Evolutionary conservation across 805 yeast genomes (phyloP), one percentile per base, ranked within the genome.

Genomic region (Limtongia smithiae): DNA sequence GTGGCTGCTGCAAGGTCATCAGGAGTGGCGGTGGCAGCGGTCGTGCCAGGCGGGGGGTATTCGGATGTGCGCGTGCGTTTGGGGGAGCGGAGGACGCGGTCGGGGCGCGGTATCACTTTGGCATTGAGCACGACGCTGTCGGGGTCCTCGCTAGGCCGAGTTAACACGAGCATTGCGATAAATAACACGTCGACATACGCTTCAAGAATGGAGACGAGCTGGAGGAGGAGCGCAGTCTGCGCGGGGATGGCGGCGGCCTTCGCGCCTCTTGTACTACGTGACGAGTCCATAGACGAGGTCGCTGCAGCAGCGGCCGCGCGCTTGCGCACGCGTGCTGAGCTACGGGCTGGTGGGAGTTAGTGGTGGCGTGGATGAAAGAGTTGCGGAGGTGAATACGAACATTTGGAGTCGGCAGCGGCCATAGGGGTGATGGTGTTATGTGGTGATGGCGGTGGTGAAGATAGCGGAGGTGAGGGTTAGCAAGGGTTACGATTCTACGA

Each of bases 131-230:
- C 50, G 4, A 38, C 46, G 12, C 36, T 40, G 5, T 44, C 49
- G 1, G 55, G 55, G 37, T 51, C 55, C 28, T 51, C 55, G 15
- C 54, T 49, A 18, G 15, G n/a, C 24, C 7, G 4, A 35, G 7
- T 4, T 9, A 42, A 15, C 30, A 25, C 15, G 11, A 2, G 28
- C n/a, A 9, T 17, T 24, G 15, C 14, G 17, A 15, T 17, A 24
- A 22, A 30, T 15, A 33, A 20, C 8, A 22, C 17, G 21, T 20
- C 17, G 9, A 32, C 54, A 4, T 21, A 49, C 54, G 41, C 44
- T 40, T 51, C 46, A 2, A 51, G 39, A 36, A 51, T 25, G 15
- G 51, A 37, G 17, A 51, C 38, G 30, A 45, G 34, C 25, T 51
- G 35, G 14, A 47, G 49, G 9, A 46, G 28, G 6, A 37, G 34